These are phyloP conservation scores for Umbelopsis sp. DNA, from an alignment of 371 early-diverging fungal genomes.

Conservation along the genomic window DNA sequence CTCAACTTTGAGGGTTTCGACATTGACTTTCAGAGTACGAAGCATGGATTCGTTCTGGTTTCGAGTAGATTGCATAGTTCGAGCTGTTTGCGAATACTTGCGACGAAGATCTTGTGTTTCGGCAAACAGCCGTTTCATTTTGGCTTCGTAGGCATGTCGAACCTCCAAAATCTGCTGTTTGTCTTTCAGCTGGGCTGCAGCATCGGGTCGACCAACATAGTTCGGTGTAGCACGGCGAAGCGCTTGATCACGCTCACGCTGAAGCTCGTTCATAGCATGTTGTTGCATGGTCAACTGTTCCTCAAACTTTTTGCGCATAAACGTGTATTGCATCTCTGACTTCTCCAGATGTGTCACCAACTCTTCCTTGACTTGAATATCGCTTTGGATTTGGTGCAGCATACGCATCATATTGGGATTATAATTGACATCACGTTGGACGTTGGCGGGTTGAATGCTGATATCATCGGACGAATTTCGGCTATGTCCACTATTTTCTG, in stretches of 20 bases:
- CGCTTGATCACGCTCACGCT: constrained; percentile 72
- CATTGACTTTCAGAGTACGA: constrained; percentile 54
- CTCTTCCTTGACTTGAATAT: constrained; percentile 70
- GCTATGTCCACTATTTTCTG: constrained; percentile 5
- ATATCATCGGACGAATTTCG: constrained; percentile 23
- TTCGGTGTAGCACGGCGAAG: constrained; percentile 38
- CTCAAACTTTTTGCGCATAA: constrained; percentile 74
- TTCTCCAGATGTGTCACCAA: constrained; percentile 59
- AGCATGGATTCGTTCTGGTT: constrained; percentile 59
- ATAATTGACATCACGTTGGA: constrained; percentile 25
- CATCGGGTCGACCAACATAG: constrained; percentile 33
- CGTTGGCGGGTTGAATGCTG: constrained; percentile 22
- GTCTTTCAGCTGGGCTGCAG: constrained; percentile 34
- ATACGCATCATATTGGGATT: constrained; percentile 53
- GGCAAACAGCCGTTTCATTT: constrained; percentile 67
- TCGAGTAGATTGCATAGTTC: constrained; percentile 56
- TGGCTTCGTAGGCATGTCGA: constrained; percentile 67
- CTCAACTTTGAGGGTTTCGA: constrained; percentile 73
- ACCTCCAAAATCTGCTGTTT: constrained; percentile 50
- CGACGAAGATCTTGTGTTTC: constrained; percentile 73
- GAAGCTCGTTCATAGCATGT: constrained; percentile 56
- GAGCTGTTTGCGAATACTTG: constrained; percentile 62
- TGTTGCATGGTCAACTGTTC: constrained; percentile 66
- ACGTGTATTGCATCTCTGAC: constrained; percentile 57
- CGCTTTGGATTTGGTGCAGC: constrained; percentile 72